Conservation (phyloP, 345 rosid genomes). For the Raphanus sativus region DNA sequence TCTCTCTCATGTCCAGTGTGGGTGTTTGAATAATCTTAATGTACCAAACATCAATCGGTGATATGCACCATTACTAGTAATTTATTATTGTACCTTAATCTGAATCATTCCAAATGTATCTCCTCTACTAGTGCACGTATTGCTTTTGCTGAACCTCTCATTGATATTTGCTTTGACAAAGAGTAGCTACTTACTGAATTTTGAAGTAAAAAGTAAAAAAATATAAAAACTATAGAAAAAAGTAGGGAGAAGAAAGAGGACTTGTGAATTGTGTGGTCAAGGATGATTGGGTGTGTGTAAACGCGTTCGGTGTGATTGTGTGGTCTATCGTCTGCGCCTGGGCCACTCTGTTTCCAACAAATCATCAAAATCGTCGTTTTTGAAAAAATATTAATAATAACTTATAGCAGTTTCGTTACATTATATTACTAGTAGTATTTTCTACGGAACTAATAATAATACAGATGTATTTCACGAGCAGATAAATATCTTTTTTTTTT, state of each 20-base stretch:
- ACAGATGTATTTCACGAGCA: not conserved
- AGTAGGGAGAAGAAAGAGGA: not conserved
- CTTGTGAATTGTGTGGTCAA: conserved; percentile 37
- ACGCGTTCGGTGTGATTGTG: conserved; percentile 19
- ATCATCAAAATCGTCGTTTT: not conserved
- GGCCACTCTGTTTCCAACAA: conserved; percentile 8
- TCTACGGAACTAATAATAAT: not conserved
- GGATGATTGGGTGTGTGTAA: conserved; percentile 7
- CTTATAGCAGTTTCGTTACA: not conserved
- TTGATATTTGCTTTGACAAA: not conserved
- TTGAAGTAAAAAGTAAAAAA: not conserved
- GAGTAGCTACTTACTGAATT: not conserved
- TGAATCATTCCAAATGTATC: not conserved
- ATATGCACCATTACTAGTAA: not conserved
- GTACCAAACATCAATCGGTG: not conserved
- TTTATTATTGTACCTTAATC: not conserved
- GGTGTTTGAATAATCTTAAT: not conserved
- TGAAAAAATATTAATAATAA: no score
- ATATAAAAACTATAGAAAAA: not conserved
- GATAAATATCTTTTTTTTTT: no score
- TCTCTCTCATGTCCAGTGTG: conserved; percentile 18
- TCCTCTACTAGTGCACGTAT: not conserved
- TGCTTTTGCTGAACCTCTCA: not conserved
- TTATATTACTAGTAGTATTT: not conserved
- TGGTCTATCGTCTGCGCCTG: not conserved